phyloP scores from a whole-genome alignment of 2,329 filamentous ascomycete species.

The Hymenoscyphus infarciens region DNA sequence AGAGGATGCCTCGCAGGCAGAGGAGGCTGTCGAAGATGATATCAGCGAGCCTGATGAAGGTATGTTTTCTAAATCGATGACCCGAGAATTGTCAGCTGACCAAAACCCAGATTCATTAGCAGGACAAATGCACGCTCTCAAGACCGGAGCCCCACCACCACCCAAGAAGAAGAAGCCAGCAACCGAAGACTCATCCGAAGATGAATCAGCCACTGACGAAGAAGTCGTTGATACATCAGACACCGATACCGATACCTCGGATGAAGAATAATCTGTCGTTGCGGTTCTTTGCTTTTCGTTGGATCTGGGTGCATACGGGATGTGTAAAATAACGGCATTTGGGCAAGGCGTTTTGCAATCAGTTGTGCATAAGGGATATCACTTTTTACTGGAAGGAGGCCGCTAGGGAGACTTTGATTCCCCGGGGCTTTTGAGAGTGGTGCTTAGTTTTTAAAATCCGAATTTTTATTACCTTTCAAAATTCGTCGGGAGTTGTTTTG shows the following conservation, averaged over 20 bases:
- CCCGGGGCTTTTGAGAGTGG: too few relatives aligned
- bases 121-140: slow-evolving; percentile 84
- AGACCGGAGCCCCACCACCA: slow-evolving; percentile 58
- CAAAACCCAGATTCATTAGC: slow-evolving; percentile 70
- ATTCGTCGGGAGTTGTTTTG: too few relatives aligned
- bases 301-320: not conserved
- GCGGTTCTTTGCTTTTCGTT: not conserved
- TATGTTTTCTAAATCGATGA: slow-evolving; percentile 45
- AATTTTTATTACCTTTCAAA: too few relatives aligned
- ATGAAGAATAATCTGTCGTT: slow-evolving; percentile 34
- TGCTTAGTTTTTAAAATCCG: too few relatives aligned
- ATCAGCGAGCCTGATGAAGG: slow-evolving; percentile 98
- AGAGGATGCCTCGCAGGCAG: slow-evolving; percentile 83
- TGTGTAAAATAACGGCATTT: slow-evolving; percentile 5
- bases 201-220: slow-evolving; percentile 81
- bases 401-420: too few relatives aligned
- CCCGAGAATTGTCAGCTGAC: slow-evolving; percentile 21
- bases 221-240: slow-evolving; percentile 59
- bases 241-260: slow-evolving; percentile 60
- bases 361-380: too few relatives aligned
- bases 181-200: slow-evolving; percentile 62
- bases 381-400: too few relatives aligned
- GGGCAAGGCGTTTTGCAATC: not conserved
- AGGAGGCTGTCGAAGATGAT: slow-evolving; percentile 78
- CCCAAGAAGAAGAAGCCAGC: slow-evolving; percentile 54